Base-by-base conservation (phyloP, 139 green algal species). In the Chlamydomonas applanata region DNA sequence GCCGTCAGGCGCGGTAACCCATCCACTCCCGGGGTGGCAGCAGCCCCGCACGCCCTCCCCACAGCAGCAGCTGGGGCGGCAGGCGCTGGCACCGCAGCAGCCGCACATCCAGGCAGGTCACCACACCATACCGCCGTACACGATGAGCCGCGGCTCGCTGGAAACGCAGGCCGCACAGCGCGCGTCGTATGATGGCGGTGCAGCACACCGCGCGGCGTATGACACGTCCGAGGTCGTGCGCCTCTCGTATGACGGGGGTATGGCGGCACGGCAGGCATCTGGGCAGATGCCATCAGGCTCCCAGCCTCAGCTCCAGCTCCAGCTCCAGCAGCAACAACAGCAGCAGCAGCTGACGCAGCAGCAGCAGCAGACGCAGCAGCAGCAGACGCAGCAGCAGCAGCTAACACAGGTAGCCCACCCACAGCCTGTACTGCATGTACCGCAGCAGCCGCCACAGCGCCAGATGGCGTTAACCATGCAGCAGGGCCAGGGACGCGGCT, bases 281-380 rank as follows among this genome's bases (percentile, higher is more conserved):
- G n/a, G n/a, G n/a, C n/a, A n/a, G n/a, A n/a, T n/a, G n/a, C n/a
- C n/a, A n/a, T n/a, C n/a, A n/a, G n/a, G n/a, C n/a, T n/a, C n/a
- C n/a, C 25, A 34, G 25, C 24, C 3, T 16, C 57, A 53, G 45
- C 49, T 2, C 29, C 68, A 53, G 29, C 29, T 16, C 13, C 68
- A 53, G 49, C 68, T 2, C 27, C 49, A 32, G 27, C 49, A 30
- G 29, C n/a, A 64, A 30, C 45, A 35, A 66, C 29, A 52, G 34
- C 36, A 34, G 54, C 74, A 46, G 36, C 74, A 32, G 52, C 73
- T 0, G 27, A n/a, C 29, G 33, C 73, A 52, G 34, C 73, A 79
- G 57, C 59, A 22, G 71, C 46, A 64, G 27, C 46, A 62, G 24
- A n/a, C n/a, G n/a, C 22, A 27, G 54, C 54, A 27, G 24, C 40